Evolutionary conservation across 1,139 yeast species (phyloP).

Genomic region (Yamadazyma mexicana): DNA sequence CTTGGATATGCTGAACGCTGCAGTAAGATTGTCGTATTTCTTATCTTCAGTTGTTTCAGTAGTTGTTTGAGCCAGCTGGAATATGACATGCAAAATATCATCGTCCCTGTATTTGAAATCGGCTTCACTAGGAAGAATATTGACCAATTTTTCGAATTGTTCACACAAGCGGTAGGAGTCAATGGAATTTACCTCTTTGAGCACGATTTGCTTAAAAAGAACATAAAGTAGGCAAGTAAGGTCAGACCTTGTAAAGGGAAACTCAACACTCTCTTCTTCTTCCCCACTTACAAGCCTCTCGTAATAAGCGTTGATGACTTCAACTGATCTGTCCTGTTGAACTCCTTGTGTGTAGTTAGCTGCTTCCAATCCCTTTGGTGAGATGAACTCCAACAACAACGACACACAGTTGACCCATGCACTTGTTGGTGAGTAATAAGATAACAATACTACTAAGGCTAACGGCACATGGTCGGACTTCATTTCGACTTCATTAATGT

Average conservation of each 20-base stretch:
- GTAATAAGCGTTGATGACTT: conserved; percentile 22
- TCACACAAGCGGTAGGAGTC: conserved; percentile 32
- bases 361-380: conserved; percentile 38
- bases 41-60: conserved; percentile 14
- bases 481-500: conserved; percentile 86
- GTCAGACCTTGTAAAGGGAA: conserved; percentile 47
- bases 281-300: conserved; percentile 7
- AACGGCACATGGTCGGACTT: conserved; percentile 73
- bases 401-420: conserved; percentile 27
- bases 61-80: conserved; percentile 18
- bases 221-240: conserved; percentile 42
- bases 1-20: conserved; percentile 49
- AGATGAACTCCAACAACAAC: conserved; percentile 47
- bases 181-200: conserved; percentile 21
- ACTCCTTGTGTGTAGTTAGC: neutral
- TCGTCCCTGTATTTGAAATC: conserved; percentile 12
- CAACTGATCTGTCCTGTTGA: conserved; percentile 12
- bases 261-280: conserved; percentile 21
- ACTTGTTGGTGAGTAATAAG: conserved; percentile 13
- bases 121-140: conserved; percentile 21
- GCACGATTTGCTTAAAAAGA: conserved; percentile 32
- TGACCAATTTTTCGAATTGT: conserved; percentile 41
- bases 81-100: conserved; percentile 31
- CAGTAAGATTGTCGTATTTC: conserved; percentile 16
- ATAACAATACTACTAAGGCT: conserved; percentile 49